Percentiles rank a stretch among this genome's conserved stretches.
These are phyloP conservation scores for Lotus japonicus DNA, from an alignment of 306 rosid genomes.

Conservation along the genomic window DNA sequence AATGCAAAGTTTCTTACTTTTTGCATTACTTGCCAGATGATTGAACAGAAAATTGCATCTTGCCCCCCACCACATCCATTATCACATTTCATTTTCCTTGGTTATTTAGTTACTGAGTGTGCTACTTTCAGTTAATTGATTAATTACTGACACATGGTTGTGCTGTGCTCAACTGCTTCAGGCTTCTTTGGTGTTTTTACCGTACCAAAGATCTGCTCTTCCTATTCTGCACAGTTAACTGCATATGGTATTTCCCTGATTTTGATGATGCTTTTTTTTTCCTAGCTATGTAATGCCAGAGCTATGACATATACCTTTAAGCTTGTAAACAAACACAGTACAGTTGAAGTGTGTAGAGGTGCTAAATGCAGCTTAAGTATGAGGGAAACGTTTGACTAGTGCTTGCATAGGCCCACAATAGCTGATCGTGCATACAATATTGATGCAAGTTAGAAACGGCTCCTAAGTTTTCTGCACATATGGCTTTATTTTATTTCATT, in stretches of 20 bases:
- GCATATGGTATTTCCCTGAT: slow-evolving; percentile 58
- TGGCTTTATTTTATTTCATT: not conserved
- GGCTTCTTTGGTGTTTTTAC: slow-evolving; percentile 87
- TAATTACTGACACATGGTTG: slow-evolving; percentile 26
- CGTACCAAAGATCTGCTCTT: slow-evolving; percentile 68
- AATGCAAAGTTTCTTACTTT: slow-evolving; percentile 3
- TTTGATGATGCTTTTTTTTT: not conserved
- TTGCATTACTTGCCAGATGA: not conserved
- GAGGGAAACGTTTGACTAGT: not conserved
- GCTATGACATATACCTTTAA: not conserved
- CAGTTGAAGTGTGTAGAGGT: not conserved
- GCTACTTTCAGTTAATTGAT: not conserved
- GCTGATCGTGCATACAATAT: not conserved
- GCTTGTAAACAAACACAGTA: not conserved
- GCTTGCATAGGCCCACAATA: slow-evolving; percentile 20
- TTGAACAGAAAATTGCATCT: slow-evolving; percentile 7
- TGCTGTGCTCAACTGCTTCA: slow-evolving; percentile 33
- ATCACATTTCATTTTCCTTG: not conserved
- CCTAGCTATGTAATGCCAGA: not conserved
- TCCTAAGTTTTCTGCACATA: not conserved
- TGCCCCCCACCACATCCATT: not conserved
- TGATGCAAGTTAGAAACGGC: slow-evolving; percentile 5
- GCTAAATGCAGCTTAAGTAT: not conserved
- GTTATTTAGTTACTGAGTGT: not conserved
- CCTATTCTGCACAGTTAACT: slow-evolving; percentile 62